Base-by-base conservation (phyloP, 805 yeast species). In the Vanderwaltozyma yarrowii region DNA sequence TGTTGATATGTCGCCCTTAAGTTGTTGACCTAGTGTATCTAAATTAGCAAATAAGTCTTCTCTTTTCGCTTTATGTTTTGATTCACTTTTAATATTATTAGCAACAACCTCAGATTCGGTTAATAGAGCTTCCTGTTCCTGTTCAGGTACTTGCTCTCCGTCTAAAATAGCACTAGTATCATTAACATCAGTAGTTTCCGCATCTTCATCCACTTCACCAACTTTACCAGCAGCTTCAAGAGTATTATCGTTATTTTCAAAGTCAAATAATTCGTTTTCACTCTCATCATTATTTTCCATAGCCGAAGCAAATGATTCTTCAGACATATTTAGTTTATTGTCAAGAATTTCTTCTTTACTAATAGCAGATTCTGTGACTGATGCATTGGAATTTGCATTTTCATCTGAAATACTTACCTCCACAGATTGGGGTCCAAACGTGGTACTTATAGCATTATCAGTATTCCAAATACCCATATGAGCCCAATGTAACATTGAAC, bases 401-500 rank as follows among this genome's bases (percentile, higher is more conserved):
- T 13, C 16, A 5, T 8, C 13, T 8, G 30, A 9, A 24, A 19
- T 30, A 3, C 30, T 30, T 5, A 10, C 3, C 4, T 14, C 23
- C 13, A 18, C 18, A 6, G 32, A 20, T 9, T 44, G 13, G 5
- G 65, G 64, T 2, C 54, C 56, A 12, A 61, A 41, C 21, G 50
- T 52, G 6, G 50, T 33, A 3, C 41, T 35, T 11, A 53, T 36
- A 5, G 57, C 36, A 40, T 54, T 58, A 24, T 65, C 70, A 3
- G 61, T 56, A 41, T 79, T 83, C 88, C 89, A 82, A 23, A 78
- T 69, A 5, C 96, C 96, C 17, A 80, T 58, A 45, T 85, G 76
- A 8, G 94, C 69, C 89, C 94, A 89, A 61, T 80, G 84, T 45
- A 88, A 66, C 52, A 80, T 79, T 30, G 74, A 73, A 38, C 95